phyloP scores from a whole-genome alignment of 1,284 basidiomycete species.

The Fistulina hepatica region DNA sequence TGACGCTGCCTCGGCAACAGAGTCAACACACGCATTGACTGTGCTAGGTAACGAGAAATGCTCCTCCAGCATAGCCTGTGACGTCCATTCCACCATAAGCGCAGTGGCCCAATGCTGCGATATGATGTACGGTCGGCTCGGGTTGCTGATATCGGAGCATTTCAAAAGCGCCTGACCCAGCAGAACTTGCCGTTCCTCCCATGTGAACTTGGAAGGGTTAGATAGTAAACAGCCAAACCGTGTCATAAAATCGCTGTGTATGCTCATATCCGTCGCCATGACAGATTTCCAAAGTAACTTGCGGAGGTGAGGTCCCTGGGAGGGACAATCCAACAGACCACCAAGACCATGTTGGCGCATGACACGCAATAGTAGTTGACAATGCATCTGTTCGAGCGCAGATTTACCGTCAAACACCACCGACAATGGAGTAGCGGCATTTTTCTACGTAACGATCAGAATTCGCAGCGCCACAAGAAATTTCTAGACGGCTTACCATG shows the following conservation, averaged over 20 bases:
- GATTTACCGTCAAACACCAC: constrained; percentile 83
- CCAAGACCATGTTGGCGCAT: constrained; percentile 74
- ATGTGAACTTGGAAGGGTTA: constrained; percentile 27
- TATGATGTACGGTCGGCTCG: constrained; percentile 83
- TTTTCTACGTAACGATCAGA: constrained; percentile 50
- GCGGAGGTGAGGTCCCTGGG: constrained; percentile 43
- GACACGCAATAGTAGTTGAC: constrained; percentile 69
- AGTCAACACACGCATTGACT: constrained; percentile 49
- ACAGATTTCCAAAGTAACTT: constrained; percentile 71
- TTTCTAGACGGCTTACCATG: constrained; percentile 51
- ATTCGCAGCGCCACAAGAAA: constrained; percentile 9
- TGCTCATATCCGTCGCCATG: constrained; percentile 87
- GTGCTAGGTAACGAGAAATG: constrained; percentile 71
- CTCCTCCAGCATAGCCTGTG: constrained; percentile 74
- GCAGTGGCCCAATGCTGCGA: constrained; percentile 87
- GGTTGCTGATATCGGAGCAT: constrained; percentile 95
- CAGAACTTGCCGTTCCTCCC: constrained; percentile 47
- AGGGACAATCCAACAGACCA: constrained; percentile 46
- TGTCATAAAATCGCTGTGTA: constrained; percentile 78
- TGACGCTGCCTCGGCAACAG: constrained; percentile 65
- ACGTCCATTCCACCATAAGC: constrained; percentile 80
- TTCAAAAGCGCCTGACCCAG: constrained; percentile 90
- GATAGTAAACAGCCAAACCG: constrained; percentile 44
- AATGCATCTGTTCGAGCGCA: constrained; percentile 90
- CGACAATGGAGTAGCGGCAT: constrained; percentile 80